A percentile compares a stretch with the other conserved stretches of the same genome.
Conservation (phyloP, 306 rosid genomes). For the Carpinus viminea region DNA sequence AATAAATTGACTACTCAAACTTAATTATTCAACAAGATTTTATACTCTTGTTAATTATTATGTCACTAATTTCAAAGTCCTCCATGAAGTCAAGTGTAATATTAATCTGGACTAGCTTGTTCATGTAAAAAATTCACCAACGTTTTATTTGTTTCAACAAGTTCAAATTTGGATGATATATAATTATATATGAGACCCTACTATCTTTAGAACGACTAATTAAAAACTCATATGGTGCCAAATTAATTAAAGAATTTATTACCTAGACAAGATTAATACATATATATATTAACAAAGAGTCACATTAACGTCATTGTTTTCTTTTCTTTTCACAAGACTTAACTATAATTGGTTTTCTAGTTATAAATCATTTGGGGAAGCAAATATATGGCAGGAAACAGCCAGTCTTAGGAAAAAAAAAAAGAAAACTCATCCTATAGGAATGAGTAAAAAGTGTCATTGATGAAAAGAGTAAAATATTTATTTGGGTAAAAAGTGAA, state of each 20-base stretch:
- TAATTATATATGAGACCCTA: neutral
- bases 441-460: too few species aligned
- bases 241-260: too few species aligned
- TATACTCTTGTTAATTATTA: too few species aligned
- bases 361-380: slow-evolving; percentile 1
- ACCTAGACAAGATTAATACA: neutral
- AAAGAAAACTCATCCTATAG: too few species aligned
- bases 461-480: too few species aligned
- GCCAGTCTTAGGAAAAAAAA: too few species aligned
- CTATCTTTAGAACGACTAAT: neutral
- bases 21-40: too few species aligned
- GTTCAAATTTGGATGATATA: neutral
- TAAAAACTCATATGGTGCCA: neutral
- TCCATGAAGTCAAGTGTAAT: too few species aligned
- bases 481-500: slow-evolving; percentile 13
- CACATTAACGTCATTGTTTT: neutral
- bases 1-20: too few species aligned
- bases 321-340: neutral
- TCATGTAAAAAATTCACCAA: neutral
- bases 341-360: neutral
- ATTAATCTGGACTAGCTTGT: too few species aligned
- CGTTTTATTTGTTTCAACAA: neutral
- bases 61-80: too few species aligned
- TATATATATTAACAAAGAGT: neutral
- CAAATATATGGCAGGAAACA: neutral